A percentile compares a stretch with the other conserved stretches of the same genome.
Evolutionary conservation across 73 alveolate genomes (phyloP).

Genomic region (Chromera velia): DNA sequence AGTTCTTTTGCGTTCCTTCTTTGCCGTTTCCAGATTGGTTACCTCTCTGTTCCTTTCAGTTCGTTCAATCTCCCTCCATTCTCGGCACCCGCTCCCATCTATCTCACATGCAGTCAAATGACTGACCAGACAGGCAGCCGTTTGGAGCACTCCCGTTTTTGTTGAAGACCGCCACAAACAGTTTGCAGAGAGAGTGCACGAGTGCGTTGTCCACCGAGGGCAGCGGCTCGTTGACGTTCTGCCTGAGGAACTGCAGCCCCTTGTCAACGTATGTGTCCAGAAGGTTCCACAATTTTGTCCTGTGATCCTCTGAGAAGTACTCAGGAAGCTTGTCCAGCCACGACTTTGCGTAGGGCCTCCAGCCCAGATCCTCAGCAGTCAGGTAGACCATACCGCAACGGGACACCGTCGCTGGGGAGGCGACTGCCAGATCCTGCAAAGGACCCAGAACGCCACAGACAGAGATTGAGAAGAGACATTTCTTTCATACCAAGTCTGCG

Average conservation of each 20-base stretch:
- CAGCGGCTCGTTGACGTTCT: conserved; percentile 66
- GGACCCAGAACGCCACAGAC: not conserved
- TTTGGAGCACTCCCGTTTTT: conserved; percentile 7
- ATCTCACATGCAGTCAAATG: too few relatives aligned
- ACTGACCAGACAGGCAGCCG: not conserved
- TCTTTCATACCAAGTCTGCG: too few relatives aligned
- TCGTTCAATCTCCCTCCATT: too few relatives aligned
- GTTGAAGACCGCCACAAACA: conserved; percentile 28
- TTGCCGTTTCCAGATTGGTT: too few relatives aligned
- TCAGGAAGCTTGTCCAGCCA: conserved; percentile 13
- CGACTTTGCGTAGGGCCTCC: conserved; percentile 37
- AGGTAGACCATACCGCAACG: conserved; percentile 94
- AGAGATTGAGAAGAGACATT: too few relatives aligned
- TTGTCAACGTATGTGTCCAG: conserved; percentile 34
- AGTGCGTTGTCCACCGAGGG: conserved; percentile 59
- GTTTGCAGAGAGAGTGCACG: conserved; percentile 23
- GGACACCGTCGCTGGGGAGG: conserved; percentile 99
- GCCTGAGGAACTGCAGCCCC: conserved; percentile 54
- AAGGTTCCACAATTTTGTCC: conserved; percentile 27
- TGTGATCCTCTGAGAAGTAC: not conserved
- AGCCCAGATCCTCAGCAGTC: conserved; percentile 37
- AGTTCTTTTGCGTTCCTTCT: too few relatives aligned
- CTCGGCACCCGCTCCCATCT: too few relatives aligned
- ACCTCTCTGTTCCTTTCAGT: too few relatives aligned
- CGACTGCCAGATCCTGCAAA: conserved; percentile 73